A percentile compares a stretch with the other conserved stretches of the same genome.
Evolutionary conservation across 257 asterid species (phyloP).

Genomic region (Rehmannia glutinosa): DNA sequence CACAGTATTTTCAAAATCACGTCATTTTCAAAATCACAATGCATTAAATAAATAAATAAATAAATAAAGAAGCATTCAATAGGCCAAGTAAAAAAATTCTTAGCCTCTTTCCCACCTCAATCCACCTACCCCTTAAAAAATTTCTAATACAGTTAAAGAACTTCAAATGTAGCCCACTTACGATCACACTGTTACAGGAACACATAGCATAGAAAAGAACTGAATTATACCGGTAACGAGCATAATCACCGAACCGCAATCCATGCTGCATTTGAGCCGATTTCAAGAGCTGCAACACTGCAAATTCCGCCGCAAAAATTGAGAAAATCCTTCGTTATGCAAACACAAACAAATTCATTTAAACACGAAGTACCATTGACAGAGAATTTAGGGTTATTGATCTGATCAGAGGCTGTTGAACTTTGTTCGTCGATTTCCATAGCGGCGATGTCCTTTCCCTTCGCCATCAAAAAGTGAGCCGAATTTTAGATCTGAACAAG

Average conservation of each 20-base stretch:
- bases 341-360: background rate
- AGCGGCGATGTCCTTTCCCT: conserved; percentile 41
- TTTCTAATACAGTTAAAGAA: background rate
- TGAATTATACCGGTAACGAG: conserved; percentile 72
- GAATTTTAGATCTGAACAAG: conserved; percentile 26
- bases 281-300: conserved; percentile 88
- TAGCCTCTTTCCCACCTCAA: background rate
- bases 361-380: conserved; percentile 47
- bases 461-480: conserved; percentile 40
- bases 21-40: background rate
- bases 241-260: conserved; percentile 85
- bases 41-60: background rate
- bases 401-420: conserved; percentile 49
- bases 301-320: conserved; percentile 18
- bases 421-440: conserved; percentile 75
- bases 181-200: background rate
- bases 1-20: background rate
- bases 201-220: background rate
- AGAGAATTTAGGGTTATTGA: conserved; percentile 64
- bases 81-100: background rate
- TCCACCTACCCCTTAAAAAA: background rate
- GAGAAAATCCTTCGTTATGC: background rate
- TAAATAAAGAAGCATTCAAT: background rate
- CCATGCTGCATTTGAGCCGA: conserved; percentile 99
- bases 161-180: background rate